phyloP scores from a whole-genome alignment of 2,329 filamentous ascomycete genomes.

The Nectriaceae sp. region DNA sequence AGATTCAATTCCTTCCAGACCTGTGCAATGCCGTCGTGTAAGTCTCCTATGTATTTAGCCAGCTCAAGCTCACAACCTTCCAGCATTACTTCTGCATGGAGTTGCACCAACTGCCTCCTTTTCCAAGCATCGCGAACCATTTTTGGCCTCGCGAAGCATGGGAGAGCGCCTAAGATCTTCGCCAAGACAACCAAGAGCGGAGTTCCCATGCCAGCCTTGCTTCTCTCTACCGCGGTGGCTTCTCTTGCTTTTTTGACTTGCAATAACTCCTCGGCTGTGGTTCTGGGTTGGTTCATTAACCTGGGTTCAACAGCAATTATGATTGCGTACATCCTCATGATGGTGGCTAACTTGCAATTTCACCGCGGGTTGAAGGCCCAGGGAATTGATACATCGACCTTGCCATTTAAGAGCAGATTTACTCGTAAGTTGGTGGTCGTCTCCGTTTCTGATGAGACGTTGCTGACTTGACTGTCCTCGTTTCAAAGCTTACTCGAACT shows the following conservation, averaged over 20 bases:
- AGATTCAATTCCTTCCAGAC: conserved; percentile 4
- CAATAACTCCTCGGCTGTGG: conserved; percentile 1
- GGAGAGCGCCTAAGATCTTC: conserved; percentile 6
- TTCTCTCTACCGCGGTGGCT: conserved; percentile 2
- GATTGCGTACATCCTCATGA: conserved; percentile 7
- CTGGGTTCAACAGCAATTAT: conserved; percentile 5
- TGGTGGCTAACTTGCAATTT: conserved; percentile 5
- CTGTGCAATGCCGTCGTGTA: conserved; percentile 5
- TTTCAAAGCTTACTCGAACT: conserved; percentile 4
- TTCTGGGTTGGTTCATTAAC: conserved; percentile 6
- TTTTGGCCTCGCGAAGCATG: conserved; percentile 4
- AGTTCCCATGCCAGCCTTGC: conserved; percentile 2
- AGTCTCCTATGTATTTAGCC: neutral
- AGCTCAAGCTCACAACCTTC: neutral
- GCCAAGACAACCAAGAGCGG: conserved; percentile 1
- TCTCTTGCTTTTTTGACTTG: conserved; percentile 4
- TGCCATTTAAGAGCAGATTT: conserved; percentile 5
- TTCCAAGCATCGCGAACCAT: conserved; percentile 6
- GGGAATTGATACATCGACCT: neutral
- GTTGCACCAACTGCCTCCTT: conserved; percentile 4
- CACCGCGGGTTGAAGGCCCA: conserved; percentile 3
- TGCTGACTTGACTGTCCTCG: neutral
- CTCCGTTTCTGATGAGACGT: neutral
- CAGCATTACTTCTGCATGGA: conserved; percentile 6
- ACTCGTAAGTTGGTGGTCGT: neutral